Evolutionary conservation across 2,329 filamentous ascomycete species (phyloP), one percentile per base, ranked within the genome.

Genomic region (Colletotrichum karsti): DNA sequence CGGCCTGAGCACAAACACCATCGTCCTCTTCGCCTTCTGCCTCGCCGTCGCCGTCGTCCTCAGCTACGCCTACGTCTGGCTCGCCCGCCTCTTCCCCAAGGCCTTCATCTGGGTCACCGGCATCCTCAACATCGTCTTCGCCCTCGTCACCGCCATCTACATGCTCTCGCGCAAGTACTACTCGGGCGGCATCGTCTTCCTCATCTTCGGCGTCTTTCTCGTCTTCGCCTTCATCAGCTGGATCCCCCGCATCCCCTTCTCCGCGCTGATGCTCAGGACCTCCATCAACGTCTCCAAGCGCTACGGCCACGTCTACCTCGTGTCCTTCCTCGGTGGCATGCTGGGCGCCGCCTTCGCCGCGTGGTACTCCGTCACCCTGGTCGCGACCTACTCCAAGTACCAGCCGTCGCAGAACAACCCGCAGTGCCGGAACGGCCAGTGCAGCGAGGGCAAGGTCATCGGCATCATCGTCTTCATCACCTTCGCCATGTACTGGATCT

Each of bases 401-500:
- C 88, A 94, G 70, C 94, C 94, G 0, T 81, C 82, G 12, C 66
- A 75, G 0, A 77, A 83, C 53, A 89, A 89, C 56, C 81, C 85
- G 0, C 82, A 83, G 4, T 90, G 88, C 71, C 80, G 81, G 4
- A 87, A 80, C 3, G 89, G 89, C 4, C 85, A 87, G 6, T 98
- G 95, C 74, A 91, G 92, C 68, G 85, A 83, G 6, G 93, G 84
- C 57, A 95, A 91, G 71, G 93, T 98, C 48, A 95, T 94, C 68
- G 95, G 95, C 0, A 81, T 98, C 30, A 83, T 97, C 5, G 93
- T 92, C 18, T 98, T 97, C 77, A 88, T 94, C 72, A 97, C 94
- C 0, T 98, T 98, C 74, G 91, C 94, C 59, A 93, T 91, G 80
- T 98, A 97, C 81, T 98, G 95, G 95, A 91, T 97, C 71, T 92